These are phyloP conservation scores for Caloboletus firmus DNA, from an alignment of 1,284 basidiomycete genomes.

Conservation along the genomic window DNA sequence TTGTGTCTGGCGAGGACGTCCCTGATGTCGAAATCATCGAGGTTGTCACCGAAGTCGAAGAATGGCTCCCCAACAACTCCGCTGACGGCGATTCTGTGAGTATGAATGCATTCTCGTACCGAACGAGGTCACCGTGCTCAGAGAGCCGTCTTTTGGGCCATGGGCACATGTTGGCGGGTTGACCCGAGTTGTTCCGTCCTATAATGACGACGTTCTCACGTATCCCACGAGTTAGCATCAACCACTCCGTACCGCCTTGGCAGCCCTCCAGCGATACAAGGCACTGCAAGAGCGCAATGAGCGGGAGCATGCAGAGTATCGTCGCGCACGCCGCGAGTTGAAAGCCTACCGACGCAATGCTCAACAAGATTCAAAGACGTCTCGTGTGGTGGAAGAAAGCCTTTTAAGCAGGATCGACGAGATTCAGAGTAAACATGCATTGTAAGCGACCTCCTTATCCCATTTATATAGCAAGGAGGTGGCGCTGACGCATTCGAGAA, in stretches of 20 bases:
- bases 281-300: conserved; percentile 34
- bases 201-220: conserved; percentile 20
- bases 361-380: conserved; percentile 36
- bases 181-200: conserved; percentile 26
- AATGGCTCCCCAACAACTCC: conserved; percentile 41
- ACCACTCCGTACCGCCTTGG: conserved; percentile 29
- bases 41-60: conserved; percentile 46
- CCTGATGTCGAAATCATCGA: conserved; percentile 43
- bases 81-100: conserved; percentile 34
- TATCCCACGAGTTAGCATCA: conserved; percentile 25
- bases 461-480: background rate
- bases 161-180: background rate
- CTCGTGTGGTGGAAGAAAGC: conserved; percentile 38
- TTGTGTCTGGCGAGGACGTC: conserved; percentile 45
- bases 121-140: background rate
- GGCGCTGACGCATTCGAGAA: conserved; percentile 16
- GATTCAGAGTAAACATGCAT: conserved; percentile 29
- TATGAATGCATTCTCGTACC: conserved; percentile 12
- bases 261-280: conserved; percentile 32
- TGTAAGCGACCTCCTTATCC: conserved; percentile 20
- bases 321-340: conserved; percentile 33
- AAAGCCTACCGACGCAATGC: conserved; percentile 32
- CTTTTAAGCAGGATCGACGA: conserved; percentile 32
- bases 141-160: background rate
- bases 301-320: conserved; percentile 29